These are phyloP conservation scores for Canna indica DNA, from an alignment of 176 grass and related monocot genomes.

Conservation along the genomic window DNA sequence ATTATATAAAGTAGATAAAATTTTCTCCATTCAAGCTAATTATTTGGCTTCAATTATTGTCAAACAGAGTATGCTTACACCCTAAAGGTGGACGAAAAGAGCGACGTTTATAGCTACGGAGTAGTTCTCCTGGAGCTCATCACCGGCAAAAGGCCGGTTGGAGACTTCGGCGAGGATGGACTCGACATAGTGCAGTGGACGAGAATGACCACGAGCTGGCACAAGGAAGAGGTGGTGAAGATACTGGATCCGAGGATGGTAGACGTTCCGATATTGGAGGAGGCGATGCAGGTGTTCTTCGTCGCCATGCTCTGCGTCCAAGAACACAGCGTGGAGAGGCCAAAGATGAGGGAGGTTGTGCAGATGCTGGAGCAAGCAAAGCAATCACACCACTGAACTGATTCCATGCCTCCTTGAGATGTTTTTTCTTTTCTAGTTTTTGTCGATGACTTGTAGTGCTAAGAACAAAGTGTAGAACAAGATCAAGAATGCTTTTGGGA, in stretches of 20 bases:
- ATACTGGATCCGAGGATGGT: constrained; percentile 43
- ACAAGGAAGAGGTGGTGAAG: constrained; percentile 48
- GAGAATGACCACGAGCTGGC: constrained; percentile 36
- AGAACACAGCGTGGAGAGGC: constrained; percentile 60
- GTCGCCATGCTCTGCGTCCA: constrained; percentile 75
- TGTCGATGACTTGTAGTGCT: too few species aligned
- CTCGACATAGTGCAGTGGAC: constrained; percentile 89
- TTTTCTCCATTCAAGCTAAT: not conserved
- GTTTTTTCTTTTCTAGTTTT: too few species aligned
- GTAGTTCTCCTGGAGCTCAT: constrained; percentile 67
- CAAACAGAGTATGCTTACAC: constrained; percentile 81
- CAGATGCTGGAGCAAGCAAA: constrained; percentile 35
- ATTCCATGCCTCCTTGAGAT: too few species aligned
- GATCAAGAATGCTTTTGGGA: too few species aligned
- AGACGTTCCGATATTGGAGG: constrained; percentile 35
- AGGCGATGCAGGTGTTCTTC: constrained; percentile 58
- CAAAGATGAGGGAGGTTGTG: constrained; percentile 80
- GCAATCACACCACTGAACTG: not conserved
- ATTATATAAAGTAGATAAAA: not conserved
- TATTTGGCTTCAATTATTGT: not conserved
- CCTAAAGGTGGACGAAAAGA: constrained; percentile 86
- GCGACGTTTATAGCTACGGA: constrained; percentile 82
- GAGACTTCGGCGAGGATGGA: constrained; percentile 66
- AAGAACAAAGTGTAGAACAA: too few species aligned
- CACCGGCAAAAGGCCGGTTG: constrained; percentile 43